Percentiles rank a stretch among this genome's conserved stretches.
Evolutionary conservation across 2,329 filamentous ascomycete genomes (phyloP).

Genomic region (Arthroderma sp.): DNA sequence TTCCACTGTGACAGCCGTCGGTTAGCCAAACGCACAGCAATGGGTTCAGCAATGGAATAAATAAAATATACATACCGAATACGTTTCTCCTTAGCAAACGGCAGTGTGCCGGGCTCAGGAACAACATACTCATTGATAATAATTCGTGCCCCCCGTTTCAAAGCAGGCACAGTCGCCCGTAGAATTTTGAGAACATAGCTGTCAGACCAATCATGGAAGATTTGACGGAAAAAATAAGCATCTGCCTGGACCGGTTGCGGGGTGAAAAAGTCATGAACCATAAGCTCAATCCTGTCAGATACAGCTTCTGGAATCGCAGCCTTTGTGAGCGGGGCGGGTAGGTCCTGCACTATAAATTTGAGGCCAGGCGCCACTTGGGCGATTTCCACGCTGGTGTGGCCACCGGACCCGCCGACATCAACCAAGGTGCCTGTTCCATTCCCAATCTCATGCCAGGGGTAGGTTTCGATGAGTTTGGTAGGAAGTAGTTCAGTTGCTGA

Average conservation of each 20-base stretch:
- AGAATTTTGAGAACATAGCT: conserved; percentile 24
- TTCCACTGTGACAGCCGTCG: conserved; percentile 14
- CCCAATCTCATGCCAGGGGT: conserved; percentile 8
- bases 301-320: conserved; percentile 24
- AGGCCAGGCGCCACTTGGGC: conserved; percentile 31
- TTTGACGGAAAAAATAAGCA: conserved; percentile 25
- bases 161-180: conserved; percentile 19
- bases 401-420: conserved; percentile 29
- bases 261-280: conserved; percentile 25
- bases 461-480: not conserved
- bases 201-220: conserved; percentile 31
- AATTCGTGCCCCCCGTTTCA: conserved; percentile 15
- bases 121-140: conserved; percentile 23
- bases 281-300: conserved; percentile 15
- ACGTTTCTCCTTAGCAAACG: conserved; percentile 8
- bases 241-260: conserved; percentile 20
- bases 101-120: conserved; percentile 16
- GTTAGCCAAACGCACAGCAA: no score
- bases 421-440: conserved; percentile 1
- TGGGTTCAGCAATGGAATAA: no score
- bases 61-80: not conserved
- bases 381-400: conserved; percentile 30
- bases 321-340: conserved; percentile 14
- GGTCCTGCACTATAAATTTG: conserved; percentile 32
- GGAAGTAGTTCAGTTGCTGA: not conserved